Base-by-base conservation (phyloP, 805 yeast genomes). In the Candida odintsovae region DNA sequence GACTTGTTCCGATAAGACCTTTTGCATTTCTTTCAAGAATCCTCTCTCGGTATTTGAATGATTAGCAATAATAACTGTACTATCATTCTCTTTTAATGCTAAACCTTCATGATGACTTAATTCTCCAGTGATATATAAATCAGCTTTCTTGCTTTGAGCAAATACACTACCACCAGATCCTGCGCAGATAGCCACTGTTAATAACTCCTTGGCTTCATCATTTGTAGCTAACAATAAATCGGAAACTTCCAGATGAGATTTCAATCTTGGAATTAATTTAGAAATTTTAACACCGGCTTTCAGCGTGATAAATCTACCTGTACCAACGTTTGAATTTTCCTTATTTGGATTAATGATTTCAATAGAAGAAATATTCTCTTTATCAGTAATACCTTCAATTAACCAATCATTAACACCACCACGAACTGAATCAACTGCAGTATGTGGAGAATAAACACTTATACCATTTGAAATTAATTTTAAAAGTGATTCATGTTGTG, bases 331-430 rank as follows among this genome's bases (percentile, higher is more conserved):
- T 15, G 53, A 54, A 16, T 58, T 62, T 2, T 58, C 60, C 6
- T 61, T 52, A 40, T 72, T 73, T 1, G 78, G 74, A 41, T 72
- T 70, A 39, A 83, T 71, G 21, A 80, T 68, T 6, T 53, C 20
- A 49, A 52, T 41, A 22, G 41, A 37, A 54, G 63, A 59, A 45
- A 57, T 47, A 46, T 50, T 50, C 2, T 52, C 50, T 2, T 63
- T 60, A 0, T 64, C 58, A 3, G 77, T 58, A 6, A 84, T 65
- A 2, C 87, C 86, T 35, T 77, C 79, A 1, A 78, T 85, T 38
- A 94, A 71, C 85, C 96, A 94, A 62, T 90, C 98, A 55, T 94
- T 94, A 51, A 94, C 97, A 20, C 99, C 99, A n/a, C 84, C 86
- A 12, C 66, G 65, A 10, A 94, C 94, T 21, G 97, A 92, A 66